Evolutionary conservation across 768 basidiomycete species (phyloP).

Genomic region (Suillus fuscotomentosus): DNA sequence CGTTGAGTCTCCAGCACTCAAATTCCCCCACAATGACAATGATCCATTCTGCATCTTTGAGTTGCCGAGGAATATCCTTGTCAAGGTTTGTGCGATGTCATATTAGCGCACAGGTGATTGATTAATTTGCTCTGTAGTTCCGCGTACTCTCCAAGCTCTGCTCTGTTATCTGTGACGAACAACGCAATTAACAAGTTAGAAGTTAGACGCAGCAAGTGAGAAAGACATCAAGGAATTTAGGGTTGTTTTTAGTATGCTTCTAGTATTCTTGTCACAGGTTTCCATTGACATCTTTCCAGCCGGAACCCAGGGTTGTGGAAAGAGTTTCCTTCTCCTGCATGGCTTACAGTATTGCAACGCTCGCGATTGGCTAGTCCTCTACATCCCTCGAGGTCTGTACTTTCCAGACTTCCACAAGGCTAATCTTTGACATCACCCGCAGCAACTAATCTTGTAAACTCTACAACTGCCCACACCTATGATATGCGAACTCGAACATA

Average conservation of each 20-base stretch:
- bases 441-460: constrained; percentile 68
- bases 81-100: constrained; percentile 54
- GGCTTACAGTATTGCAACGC: constrained; percentile 64
- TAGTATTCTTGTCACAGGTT: not conserved
- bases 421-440: not conserved
- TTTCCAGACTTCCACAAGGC: not conserved
- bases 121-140: constrained; percentile 42
- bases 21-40: constrained; percentile 43
- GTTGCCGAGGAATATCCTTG: constrained; percentile 62
- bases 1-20: constrained; percentile 44
- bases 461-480: constrained; percentile 69
- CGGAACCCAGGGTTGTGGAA: constrained; percentile 76
- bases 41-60: constrained; percentile 66
- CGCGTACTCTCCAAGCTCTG: constrained; percentile 68
- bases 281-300: constrained; percentile 37
- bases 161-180: constrained; percentile 70
- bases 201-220: constrained; percentile 40
- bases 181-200: constrained; percentile 52
- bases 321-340: constrained; percentile 78
- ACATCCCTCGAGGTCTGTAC: constrained; percentile 72
- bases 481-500: constrained; percentile 77
- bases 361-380: constrained; percentile 79
- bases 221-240: constrained; percentile 51
- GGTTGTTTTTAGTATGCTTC: constrained; percentile 61
- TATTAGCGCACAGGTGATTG: not conserved